Conservation (phyloP, 2,329 filamentous ascomycete species). For the Alternaria sp. region DNA sequence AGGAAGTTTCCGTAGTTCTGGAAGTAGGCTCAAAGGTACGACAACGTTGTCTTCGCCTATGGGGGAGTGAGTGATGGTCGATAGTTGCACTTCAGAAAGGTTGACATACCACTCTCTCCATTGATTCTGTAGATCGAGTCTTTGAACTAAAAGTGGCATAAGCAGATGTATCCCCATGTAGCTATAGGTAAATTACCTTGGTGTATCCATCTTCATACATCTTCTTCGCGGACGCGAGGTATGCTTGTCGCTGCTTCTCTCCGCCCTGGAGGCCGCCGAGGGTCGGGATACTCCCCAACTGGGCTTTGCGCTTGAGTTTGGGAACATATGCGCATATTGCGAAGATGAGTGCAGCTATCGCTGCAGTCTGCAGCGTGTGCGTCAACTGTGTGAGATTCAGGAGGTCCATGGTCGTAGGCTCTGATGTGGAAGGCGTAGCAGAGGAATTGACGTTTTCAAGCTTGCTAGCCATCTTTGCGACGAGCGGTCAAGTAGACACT, state of each 20-base stretch:
- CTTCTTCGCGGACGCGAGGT: conserved; percentile 31
- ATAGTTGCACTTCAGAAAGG: not conserved
- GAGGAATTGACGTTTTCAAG: conserved; percentile 1
- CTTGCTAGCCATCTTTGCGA: conserved; percentile 3
- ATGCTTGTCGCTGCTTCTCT: conserved; percentile 36
- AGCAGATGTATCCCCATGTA: not conserved
- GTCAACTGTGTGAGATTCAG: conserved; percentile 26
- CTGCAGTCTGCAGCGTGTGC: conserved; percentile 35
- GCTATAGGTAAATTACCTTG: conserved; percentile 25
- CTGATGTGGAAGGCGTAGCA: not conserved
- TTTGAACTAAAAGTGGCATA: conserved; percentile 38
- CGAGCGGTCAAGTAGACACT: not conserved
- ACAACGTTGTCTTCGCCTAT: conserved; percentile 38
- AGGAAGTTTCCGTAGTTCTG: conserved; percentile 44
- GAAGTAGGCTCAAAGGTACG: conserved; percentile 38
- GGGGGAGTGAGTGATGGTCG: conserved; percentile 15
- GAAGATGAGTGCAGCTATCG: conserved; percentile 37
- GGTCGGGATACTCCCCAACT: conserved; percentile 39
- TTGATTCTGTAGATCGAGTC: conserved; percentile 35
- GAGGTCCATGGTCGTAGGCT: conserved; percentile 26
- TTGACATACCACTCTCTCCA: conserved; percentile 27
- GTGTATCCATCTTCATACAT: conserved; percentile 42
- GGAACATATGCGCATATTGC: conserved; percentile 31
- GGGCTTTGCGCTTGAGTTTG: conserved; percentile 29
- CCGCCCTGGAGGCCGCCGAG: conserved; percentile 17